Conservation (phyloP, 1,139 yeast genomes). For the Blastobotrys malaysiensis region DNA sequence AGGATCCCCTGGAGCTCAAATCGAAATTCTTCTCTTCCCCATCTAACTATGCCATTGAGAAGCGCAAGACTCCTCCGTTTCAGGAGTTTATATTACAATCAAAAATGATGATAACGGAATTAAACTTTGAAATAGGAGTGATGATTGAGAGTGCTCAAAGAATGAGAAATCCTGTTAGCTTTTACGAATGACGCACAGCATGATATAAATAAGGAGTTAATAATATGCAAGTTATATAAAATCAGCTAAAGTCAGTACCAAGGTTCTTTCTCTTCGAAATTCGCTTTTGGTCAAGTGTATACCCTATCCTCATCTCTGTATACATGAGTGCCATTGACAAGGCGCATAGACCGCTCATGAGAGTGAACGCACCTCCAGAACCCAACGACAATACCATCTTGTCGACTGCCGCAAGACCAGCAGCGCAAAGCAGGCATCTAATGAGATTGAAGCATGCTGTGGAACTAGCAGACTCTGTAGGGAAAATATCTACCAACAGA, state of each 20-base stretch:
- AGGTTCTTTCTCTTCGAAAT: background rate
- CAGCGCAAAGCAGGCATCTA: constrained; percentile 56
- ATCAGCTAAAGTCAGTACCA: background rate
- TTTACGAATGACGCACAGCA: too few species aligned
- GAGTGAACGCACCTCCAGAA: constrained; percentile 60
- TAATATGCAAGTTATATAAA: background rate
- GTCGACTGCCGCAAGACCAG: constrained; percentile 56
- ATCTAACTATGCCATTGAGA: background rate
- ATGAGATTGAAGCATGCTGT: constrained; percentile 55
- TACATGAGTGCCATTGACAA: constrained; percentile 17
- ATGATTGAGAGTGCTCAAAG: background rate
- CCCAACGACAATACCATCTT: constrained; percentile 49
- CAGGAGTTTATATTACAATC: background rate
- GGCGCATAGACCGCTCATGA: constrained; percentile 42
- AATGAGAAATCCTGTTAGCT: too few species aligned
- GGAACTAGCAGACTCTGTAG: constrained; percentile 55
- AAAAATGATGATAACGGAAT: background rate
- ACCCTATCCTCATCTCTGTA: constrained; percentile 14
- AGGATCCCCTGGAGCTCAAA: background rate
- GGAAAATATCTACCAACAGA: constrained; percentile 56
- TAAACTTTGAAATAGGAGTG: background rate
- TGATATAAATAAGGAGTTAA: background rate
- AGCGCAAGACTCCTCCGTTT: background rate
- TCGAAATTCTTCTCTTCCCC: background rate
- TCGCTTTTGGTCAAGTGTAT: constrained; percentile 4